Conservation (phyloP, 345 rosid genomes). For the Arabis hirsuta region DNA sequence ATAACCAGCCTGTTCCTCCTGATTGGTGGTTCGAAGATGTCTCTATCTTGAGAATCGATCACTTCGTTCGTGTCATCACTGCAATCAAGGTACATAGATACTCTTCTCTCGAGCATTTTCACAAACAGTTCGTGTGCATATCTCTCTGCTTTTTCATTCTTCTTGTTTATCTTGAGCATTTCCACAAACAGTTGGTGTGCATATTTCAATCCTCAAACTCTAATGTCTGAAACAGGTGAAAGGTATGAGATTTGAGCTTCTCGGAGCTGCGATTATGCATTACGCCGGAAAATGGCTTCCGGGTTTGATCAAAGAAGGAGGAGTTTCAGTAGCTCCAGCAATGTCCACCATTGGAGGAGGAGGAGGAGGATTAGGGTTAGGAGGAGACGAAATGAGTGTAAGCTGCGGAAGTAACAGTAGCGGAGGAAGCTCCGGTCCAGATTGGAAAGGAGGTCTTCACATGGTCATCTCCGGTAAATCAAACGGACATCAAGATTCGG, state of each 20-base stretch:
- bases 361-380: conserved; percentile 39
- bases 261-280: conserved; percentile 87
- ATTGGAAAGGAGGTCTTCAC: conserved; percentile 93
- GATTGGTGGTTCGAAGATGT: conserved; percentile 99
- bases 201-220: not conserved
- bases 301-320: conserved; percentile 65
- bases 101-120: not conserved
- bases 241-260: conserved; percentile 89
- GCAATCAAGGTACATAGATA: conserved; percentile 68
- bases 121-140: conserved; percentile 19
- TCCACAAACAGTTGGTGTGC: not conserved
- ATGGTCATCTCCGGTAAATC: conserved; percentile 70
- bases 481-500: conserved; percentile 54
- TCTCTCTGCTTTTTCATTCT: too few relatives aligned
- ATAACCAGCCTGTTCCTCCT: conserved; percentile 79
- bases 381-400: conserved; percentile 64
- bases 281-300: conserved; percentile 93
- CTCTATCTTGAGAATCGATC: conserved; percentile 89
- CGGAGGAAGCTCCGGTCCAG: conserved; percentile 51
- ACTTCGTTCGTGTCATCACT: conserved; percentile 88
- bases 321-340: conserved; percentile 38
- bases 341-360: conserved; percentile 37
- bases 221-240: conserved; percentile 48
- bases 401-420: conserved; percentile 59
- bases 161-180: not conserved